Evolutionary conservation across 2,329 filamentous ascomycete genomes (phyloP), one percentile per base, ranked within the genome.

Genomic region (Ascocoryne sarcoides): DNA sequence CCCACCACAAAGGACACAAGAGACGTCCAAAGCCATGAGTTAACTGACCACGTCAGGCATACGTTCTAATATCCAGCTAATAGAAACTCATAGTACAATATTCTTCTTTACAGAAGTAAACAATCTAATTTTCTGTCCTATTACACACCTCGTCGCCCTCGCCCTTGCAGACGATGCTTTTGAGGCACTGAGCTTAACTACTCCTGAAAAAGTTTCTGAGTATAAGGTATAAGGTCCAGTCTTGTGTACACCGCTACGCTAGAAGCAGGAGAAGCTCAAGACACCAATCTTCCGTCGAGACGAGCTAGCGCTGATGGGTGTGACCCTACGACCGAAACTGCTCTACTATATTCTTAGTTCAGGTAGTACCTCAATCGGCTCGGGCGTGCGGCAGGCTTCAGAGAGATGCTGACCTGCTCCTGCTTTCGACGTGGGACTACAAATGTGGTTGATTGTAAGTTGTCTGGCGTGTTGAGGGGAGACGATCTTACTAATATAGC

Each of bases 41-140:
- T 39, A 10, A 45, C 30, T 9, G 42, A 34, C 31, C 26, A 10
- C 30, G 19, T n/a, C 3, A 21, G 18, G 30, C 15, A 32, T 26
- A n/a, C 29, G 14, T 26, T 26, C 32, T n/a, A 32, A 32, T 16
- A 36, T 30, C 36, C 36, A 43, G 44, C 40, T 47, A 45, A 47
- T 32, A 31, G 19, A 39, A 15, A 18, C 15, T 40, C 18, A 34
- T 8, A 50, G 39, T 16, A 50, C 37, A 14, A 49, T 48, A 33
- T 48, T 51, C 32, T 47, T 50, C 38, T 52, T 48, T 33, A 44
- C 43, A 7, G 19, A 52, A 39, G 43, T 51, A 33, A 32, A 45
- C 36, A 17, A 50, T 17, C 44, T 37, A 3, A 51, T 52, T 10
- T 44, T 52, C 17, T 52, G 30, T 48, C 34, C 41, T 23, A 43